phyloP scores from a whole-genome alignment of 768 basidiomycete genomes.

The Tulasnella sp. region DNA sequence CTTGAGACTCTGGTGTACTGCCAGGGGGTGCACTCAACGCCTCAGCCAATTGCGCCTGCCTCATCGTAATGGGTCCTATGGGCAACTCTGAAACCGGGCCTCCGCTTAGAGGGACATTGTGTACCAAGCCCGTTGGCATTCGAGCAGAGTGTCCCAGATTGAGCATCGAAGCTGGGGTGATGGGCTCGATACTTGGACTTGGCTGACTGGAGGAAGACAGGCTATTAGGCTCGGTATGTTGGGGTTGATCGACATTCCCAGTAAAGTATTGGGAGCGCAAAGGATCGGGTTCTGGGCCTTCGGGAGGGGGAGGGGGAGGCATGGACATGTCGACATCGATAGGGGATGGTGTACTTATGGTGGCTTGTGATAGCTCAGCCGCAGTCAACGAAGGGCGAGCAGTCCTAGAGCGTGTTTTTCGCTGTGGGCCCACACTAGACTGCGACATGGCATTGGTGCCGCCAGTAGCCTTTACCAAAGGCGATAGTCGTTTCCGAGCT shows the following conservation, averaged over 20 bases:
- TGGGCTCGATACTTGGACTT: slow-evolving; percentile 56
- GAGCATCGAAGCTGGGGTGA: slow-evolving; percentile 91
- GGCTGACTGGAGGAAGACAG: slow-evolving; percentile 3
- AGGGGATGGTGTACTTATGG: slow-evolving; percentile 45
- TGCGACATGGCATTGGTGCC: background rate
- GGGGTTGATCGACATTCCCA: background rate
- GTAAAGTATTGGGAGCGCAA: slow-evolving; percentile 1
- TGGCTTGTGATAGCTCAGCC: slow-evolving; percentile 5
- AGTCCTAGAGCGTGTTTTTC: background rate
- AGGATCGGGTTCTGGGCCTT: slow-evolving; percentile 30
- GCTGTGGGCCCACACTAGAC: background rate
- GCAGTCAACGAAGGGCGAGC: slow-evolving; percentile 7
- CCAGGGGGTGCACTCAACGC: background rate
- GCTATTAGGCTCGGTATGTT: background rate
- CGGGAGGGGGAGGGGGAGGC: slow-evolving; percentile 74
- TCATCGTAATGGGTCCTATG: slow-evolving; percentile 14
- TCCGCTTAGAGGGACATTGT: background rate
- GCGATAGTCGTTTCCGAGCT: slow-evolving; percentile 17
- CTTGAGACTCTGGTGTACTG: background rate
- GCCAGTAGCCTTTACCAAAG: slow-evolving; percentile 9
- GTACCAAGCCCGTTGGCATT: slow-evolving; percentile 46
- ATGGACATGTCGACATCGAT: slow-evolving; percentile 66
- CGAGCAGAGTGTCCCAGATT: slow-evolving; percentile 65
- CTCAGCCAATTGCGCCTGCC: slow-evolving; percentile 14
- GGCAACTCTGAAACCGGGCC: background rate